Conservation (phyloP, 2,329 filamentous ascomycete species). For the Neonectria coccinea region DNA sequence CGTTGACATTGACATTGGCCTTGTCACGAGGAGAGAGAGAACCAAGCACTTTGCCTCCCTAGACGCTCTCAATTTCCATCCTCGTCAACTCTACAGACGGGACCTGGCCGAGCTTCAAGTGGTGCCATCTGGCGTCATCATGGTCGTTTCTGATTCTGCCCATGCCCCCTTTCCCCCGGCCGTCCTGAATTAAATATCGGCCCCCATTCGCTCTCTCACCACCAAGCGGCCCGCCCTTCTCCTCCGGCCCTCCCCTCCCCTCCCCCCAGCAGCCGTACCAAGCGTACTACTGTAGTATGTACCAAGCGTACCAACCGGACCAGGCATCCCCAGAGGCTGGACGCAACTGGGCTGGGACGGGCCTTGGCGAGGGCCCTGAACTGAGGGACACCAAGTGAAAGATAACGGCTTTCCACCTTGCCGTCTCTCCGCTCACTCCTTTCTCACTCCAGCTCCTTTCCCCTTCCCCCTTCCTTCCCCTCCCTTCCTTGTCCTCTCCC, state of each 20-base stretch:
- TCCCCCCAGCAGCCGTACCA: constrained; percentile 13
- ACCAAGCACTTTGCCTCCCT: constrained; percentile 12
- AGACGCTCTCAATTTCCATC: too few species aligned
- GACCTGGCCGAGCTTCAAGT: constrained; percentile 15
- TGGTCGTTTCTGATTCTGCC: constrained; percentile 24
- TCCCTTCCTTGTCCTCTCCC: not conserved
- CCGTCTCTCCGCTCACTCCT: constrained; percentile 17
- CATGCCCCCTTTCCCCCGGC: constrained; percentile 21
- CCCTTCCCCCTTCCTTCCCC: not conserved
- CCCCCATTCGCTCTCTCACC: constrained; percentile 24
- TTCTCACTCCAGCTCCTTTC: not conserved
- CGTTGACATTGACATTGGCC: not conserved
- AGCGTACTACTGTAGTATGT: not conserved
- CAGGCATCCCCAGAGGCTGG: constrained; percentile 24
- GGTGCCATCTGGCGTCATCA: constrained; percentile 41
- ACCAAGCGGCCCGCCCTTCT: constrained; percentile 29
- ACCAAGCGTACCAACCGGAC: constrained; percentile 23
- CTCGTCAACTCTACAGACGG: not conserved
- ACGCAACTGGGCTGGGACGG: constrained; percentile 8
- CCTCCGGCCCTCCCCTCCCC: not conserved
- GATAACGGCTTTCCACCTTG: constrained; percentile 30
- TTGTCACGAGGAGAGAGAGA: constrained; percentile 8
- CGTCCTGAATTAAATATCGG: constrained; percentile 20
- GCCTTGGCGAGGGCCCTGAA: constrained; percentile 32
- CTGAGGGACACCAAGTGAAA: constrained; percentile 11